Base-by-base conservation (phyloP, 2,329 filamentous ascomycete genomes). In the Immersiporthe knoxdaviesiana region DNA sequence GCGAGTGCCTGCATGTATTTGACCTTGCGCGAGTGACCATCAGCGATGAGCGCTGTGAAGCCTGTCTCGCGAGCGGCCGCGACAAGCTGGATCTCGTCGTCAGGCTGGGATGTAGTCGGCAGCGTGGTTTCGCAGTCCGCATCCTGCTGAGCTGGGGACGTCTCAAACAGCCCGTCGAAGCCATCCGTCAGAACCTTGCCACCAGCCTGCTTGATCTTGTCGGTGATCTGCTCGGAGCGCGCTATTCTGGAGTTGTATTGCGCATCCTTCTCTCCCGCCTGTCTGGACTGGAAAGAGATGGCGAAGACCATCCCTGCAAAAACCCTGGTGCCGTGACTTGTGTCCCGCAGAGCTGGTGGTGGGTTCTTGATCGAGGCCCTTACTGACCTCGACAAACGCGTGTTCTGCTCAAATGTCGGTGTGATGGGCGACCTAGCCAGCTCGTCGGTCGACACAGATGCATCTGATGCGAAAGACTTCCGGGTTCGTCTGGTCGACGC, bases 1-100 rank as follows among this genome's bases (percentile, higher is more conserved):
- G 96, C 94, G 2, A 99, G 86, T 0, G 96, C 96, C 80, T 98
- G 94, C 85, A 98, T 92, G 78, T 96, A 97, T 77, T 98, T 99
- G 63, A 90, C 88, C 72, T 93, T 94, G 61, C 95, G 89, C 8
- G 92, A 96, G 77, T 97, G 92, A 5, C 88, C 87, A 75, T 98
- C 93, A 0, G 94, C 91, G 70, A 99, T 92, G 18, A 98, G 82
- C 4, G 93, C 94, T 0, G 92, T 89, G 76, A 99, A 98, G 0
- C 92, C 91, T 1, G 90, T 82, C 1, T 85, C 80, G 47, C 81
- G 75, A 30, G 86, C 86, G 30, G 82, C 78, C 14, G 82, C 73
- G 1, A 82, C 88, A 0, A 97, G 83, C 1, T 78, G 81, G 24
- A 96, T 80, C 2, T 79, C 75, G 1, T 71, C 68, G 24, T 77